phyloP scores from a whole-genome alignment of 768 basidiomycete genomes.

The Roridomyces roridus region DNA sequence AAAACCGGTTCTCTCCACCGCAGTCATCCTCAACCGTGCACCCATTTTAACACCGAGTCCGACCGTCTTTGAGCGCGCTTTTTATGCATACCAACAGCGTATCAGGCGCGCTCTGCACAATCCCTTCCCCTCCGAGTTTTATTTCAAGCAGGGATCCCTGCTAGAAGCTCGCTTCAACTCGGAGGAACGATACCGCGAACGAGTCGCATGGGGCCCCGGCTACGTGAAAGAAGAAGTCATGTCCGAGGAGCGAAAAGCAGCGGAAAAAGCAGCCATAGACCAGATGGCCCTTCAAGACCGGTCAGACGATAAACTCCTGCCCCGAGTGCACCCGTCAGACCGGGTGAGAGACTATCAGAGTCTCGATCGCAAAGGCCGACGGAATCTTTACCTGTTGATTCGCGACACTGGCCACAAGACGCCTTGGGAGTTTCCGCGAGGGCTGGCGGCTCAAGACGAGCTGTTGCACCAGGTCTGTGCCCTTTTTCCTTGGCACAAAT shows the following conservation, averaged over 20 bases:
- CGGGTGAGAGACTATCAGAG: conserved; percentile 65
- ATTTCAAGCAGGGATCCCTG: conserved; percentile 91
- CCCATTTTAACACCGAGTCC: conserved; percentile 78
- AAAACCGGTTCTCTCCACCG: conserved; percentile 55
- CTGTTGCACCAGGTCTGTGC: conserved; percentile 76
- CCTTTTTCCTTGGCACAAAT: background rate
- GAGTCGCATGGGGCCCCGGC: conserved; percentile 71
- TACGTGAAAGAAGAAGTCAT: conserved; percentile 57
- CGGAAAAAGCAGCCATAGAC: conserved; percentile 64
- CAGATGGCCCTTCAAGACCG: conserved; percentile 64
- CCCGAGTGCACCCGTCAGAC: conserved; percentile 70
- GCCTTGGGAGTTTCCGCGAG: conserved; percentile 85
- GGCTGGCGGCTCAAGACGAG: conserved; percentile 64
- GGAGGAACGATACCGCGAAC: conserved; percentile 77
- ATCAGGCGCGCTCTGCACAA: conserved; percentile 86
- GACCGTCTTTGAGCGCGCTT: conserved; percentile 77
- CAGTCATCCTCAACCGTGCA: conserved; percentile 79
- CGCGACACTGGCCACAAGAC: conserved; percentile 55
- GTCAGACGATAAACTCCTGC: conserved; percentile 66
- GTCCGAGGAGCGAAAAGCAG: conserved; percentile 51
- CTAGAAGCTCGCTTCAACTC: conserved; percentile 81
- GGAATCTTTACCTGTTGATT: conserved; percentile 90
- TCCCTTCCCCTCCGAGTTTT: conserved; percentile 89
- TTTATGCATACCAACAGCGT: conserved; percentile 83
- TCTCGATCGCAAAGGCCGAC: conserved; percentile 81